phyloP scores from a whole-genome alignment of 371 early-diverging fungal genomes.

The Nosema granulosis region DNA sequence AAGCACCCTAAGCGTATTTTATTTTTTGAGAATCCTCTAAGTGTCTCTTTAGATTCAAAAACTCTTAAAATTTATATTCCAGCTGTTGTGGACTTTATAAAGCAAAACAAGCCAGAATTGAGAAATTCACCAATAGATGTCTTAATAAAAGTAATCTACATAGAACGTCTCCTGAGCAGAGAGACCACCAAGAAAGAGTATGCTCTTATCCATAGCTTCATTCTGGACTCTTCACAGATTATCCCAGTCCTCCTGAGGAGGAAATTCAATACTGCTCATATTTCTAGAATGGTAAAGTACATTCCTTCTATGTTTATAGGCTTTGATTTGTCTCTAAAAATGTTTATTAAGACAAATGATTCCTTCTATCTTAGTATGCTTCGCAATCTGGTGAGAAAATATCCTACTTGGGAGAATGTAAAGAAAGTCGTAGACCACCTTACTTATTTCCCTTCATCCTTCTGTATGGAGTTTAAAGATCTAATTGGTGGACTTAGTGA shows the following conservation, averaged over 20 bases:
- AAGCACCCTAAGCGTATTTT: conserved; percentile 1
- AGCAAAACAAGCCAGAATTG: neutral
- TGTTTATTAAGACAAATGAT: conserved; percentile 8
- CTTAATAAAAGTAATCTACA: conserved; percentile 21
- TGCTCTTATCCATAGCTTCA: conserved; percentile 19
- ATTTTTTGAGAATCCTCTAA: conserved; percentile 30
- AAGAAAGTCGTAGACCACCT: neutral
- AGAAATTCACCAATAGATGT: conserved; percentile 18
- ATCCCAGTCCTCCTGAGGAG: conserved; percentile 27
- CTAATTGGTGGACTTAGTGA: neutral
- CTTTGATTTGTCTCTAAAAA: conserved; percentile 17
- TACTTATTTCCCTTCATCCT: neutral
- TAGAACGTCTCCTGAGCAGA: conserved; percentile 24
- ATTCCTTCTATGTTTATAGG: conserved; percentile 33
- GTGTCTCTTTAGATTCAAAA: conserved; percentile 13
- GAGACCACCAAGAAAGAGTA: conserved; percentile 1
- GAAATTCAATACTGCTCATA: conserved; percentile 5
- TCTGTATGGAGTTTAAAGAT: neutral
- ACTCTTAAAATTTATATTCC: conserved; percentile 22
- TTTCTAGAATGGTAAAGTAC: conserved; percentile 15
- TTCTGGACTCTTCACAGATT: conserved; percentile 23
- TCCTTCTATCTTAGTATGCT: conserved; percentile 16
- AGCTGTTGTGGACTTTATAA: conserved; percentile 17
- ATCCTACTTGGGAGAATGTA: conserved; percentile 16
- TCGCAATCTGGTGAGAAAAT: conserved; percentile 13